A percentile compares a stretch with the other conserved stretches of the same genome.
Conservation (phyloP, 2,329 filamentous ascomycete genomes). For the Corinectria fuckeliana region DNA sequence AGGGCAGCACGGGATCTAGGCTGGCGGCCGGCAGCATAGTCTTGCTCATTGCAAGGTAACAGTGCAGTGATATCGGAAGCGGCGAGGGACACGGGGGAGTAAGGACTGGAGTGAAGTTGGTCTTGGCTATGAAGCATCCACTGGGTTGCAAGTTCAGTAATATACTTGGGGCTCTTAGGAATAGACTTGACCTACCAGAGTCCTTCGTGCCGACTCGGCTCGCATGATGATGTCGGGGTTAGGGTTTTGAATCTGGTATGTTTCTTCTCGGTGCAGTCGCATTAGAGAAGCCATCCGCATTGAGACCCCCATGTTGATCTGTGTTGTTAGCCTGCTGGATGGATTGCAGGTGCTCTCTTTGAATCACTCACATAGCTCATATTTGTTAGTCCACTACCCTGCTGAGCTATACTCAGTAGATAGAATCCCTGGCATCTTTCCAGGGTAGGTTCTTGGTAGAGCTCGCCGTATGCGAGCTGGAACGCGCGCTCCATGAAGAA, state of each 20-base stretch:
- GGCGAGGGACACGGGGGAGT: constrained; percentile 57
- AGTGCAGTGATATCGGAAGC: constrained; percentile 61
- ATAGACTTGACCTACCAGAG: constrained; percentile 53
- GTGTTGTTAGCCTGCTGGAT: constrained; percentile 3
- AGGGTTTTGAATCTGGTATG: constrained; percentile 53
- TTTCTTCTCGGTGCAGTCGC: constrained; percentile 62
- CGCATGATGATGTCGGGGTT: constrained; percentile 54
- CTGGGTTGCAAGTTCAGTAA: constrained; percentile 39
- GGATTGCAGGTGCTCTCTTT: not conserved
- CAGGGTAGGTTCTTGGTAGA: constrained; percentile 60
- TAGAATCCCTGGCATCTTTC: constrained; percentile 66
- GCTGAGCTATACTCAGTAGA: constrained; percentile 64
- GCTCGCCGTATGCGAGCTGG: constrained; percentile 53
- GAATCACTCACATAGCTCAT: constrained; percentile 57
- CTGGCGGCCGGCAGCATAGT: constrained; percentile 56
- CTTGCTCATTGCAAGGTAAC: constrained; percentile 59
- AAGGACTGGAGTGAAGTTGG: constrained; percentile 60
- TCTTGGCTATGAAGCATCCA: constrained; percentile 68
- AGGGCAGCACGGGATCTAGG: constrained; percentile 59
- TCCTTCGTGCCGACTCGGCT: constrained; percentile 63
- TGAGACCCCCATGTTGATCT: constrained; percentile 64
- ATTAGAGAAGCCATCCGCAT: constrained; percentile 62
- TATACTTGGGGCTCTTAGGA: not conserved
- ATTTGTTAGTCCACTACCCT: constrained; percentile 60
- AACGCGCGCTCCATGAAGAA: constrained; percentile 60